phyloP scores from a whole-genome alignment of 345 rosid genomes.

The Gossypioides kirkii region DNA sequence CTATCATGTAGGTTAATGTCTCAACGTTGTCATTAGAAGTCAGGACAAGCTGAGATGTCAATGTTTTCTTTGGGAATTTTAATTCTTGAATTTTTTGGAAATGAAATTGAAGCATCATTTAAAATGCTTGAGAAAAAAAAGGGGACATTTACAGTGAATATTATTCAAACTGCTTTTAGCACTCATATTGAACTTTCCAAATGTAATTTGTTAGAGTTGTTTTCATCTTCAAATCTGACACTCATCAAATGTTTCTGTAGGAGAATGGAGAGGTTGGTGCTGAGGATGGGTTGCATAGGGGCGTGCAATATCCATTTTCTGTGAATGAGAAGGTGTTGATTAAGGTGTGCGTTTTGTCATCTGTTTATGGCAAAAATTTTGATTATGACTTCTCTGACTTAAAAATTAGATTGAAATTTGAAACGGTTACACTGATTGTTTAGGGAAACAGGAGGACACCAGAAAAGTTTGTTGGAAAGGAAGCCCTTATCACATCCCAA shows the following conservation, averaged over 20 bases:
- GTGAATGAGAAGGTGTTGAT: constrained; percentile 93
- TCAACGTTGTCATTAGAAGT: not conserved
- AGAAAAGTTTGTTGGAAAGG: constrained; percentile 94
- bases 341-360: constrained; percentile 44
- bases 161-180: not conserved
- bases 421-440: constrained; percentile 17
- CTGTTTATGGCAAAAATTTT: not conserved
- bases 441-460: constrained; percentile 97
- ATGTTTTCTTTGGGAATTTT: not conserved
- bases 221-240: constrained; percentile 6
- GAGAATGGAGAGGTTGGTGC: constrained; percentile 68
- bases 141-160: not conserved
- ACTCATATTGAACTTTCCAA: not conserved
- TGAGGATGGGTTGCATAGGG: constrained; percentile 62
- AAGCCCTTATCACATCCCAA: constrained; percentile 91
- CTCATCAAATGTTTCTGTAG: constrained; percentile 29
- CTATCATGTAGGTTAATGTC: not conserved
- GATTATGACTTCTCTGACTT: not conserved
- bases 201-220: not conserved
- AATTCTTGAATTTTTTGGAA: not conserved
- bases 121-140: not conserved
- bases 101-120: not conserved
- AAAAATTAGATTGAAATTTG: constrained; percentile 2
- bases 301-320: constrained; percentile 84
- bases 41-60: not conserved